These are phyloP conservation scores for Leccinum incarnatum DNA, from an alignment of 768 basidiomycete species.

Conservation along the genomic window DNA sequence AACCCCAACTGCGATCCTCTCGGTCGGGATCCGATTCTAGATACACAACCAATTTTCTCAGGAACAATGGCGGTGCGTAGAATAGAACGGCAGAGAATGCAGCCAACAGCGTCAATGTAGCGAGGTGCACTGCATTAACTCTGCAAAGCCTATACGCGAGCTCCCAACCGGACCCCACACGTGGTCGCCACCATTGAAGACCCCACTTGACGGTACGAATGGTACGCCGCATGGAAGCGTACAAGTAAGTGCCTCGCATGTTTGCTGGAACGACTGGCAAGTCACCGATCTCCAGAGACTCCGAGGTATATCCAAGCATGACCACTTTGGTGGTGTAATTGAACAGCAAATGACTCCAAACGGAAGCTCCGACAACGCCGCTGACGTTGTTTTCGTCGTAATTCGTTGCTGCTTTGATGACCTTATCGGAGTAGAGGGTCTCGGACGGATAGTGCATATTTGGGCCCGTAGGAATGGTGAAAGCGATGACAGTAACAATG, in stretches of 20 bases:
- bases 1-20: slow-evolving; percentile 64
- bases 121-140: slow-evolving; percentile 48
- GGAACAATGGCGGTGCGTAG: slow-evolving; percentile 62
- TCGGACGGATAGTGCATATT: slow-evolving; percentile 70
- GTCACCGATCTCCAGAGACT: slow-evolving; percentile 82
- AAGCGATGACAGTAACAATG: slow-evolving; percentile 40
- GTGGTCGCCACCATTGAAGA: slow-evolving; percentile 57
- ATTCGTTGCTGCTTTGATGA: slow-evolving; percentile 56
- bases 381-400: slow-evolving; percentile 73
- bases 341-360: slow-evolving; percentile 60
- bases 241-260: slow-evolving; percentile 68
- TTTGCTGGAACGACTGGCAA: slow-evolving; percentile 74
- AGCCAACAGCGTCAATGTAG: slow-evolving; percentile 48
- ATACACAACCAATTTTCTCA: slow-evolving; percentile 58
- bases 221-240: slow-evolving; percentile 58
- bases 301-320: slow-evolving; percentile 72
- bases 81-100: slow-evolving; percentile 57
- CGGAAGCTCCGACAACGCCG: slow-evolving; percentile 49
- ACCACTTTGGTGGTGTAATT: slow-evolving; percentile 87
- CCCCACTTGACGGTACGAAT: slow-evolving; percentile 49
- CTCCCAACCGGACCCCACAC: slow-evolving; percentile 60
- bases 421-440: slow-evolving; percentile 72
- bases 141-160: slow-evolving; percentile 60
- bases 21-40: slow-evolving; percentile 61
- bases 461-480: slow-evolving; percentile 68